Conservation (phyloP, 495 filamentous ascomycete genomes). For the Penicillium paradoxum region DNA sequence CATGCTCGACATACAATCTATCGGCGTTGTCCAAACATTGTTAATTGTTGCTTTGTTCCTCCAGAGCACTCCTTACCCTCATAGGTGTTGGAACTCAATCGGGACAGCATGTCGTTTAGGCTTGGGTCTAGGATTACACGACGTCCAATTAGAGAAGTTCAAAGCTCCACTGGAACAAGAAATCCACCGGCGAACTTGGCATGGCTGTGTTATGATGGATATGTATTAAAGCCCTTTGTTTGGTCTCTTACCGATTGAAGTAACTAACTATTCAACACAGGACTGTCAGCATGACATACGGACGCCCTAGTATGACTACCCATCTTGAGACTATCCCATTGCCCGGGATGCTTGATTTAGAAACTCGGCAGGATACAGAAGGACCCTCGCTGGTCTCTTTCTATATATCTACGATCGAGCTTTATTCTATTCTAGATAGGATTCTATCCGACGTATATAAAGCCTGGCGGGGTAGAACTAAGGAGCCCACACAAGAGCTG, state of each 20-base stretch:
- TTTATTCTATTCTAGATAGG: slow-evolving; percentile 20
- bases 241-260: background rate
- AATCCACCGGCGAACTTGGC: slow-evolving; percentile 37
- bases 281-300: slow-evolving; percentile 30
- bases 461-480: background rate
- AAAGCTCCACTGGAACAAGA: slow-evolving; percentile 25
- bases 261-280: slow-evolving; percentile 12
- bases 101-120: slow-evolving; percentile 36
- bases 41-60: slow-evolving; percentile 36
- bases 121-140: slow-evolving; percentile 33
- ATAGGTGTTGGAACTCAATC: slow-evolving; percentile 38
- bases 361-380: background rate
- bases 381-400: slow-evolving; percentile 13
- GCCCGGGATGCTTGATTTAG: background rate
- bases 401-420: slow-evolving; percentile 21
- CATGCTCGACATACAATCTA: slow-evolving; percentile 23
- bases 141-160: slow-evolving; percentile 3
- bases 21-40: slow-evolving; percentile 35
- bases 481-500: background rate
- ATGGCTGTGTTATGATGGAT: slow-evolving; percentile 39
- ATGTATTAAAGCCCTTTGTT: slow-evolving; percentile 13
- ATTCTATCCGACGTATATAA: slow-evolving; percentile 11
- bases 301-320: slow-evolving; percentile 27
- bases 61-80: slow-evolving; percentile 30
- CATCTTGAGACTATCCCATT: background rate